Evolutionary conservation across 2,329 filamentous ascomycete genomes (phyloP), one percentile per base, ranked within the genome.

Genomic region (Fusarium piperis): DNA sequence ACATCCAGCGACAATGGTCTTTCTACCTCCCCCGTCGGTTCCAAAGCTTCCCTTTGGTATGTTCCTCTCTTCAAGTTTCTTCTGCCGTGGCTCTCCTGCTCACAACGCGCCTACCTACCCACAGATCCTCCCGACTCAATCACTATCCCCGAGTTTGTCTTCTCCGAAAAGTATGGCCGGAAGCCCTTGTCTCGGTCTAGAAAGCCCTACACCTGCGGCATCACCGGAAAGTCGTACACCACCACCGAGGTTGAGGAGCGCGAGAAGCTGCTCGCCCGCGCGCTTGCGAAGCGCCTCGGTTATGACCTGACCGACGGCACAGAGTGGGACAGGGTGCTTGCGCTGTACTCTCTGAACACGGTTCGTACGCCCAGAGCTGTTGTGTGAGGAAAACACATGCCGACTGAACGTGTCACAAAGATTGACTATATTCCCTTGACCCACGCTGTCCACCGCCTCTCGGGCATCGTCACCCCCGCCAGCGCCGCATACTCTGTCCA

Each of bases 271-370:
- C 85, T 96, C 23, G 88, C 93, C 16, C 88, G 91, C 64, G 91
- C 88, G 23, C 82, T 97, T 35, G 87, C 88, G 41, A 90, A 92
- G 78, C 89, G 93, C 70, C 86, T 96, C 65, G 90, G 89, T 46
- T 94, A 93, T 87, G 80, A 86, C 51, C 89, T 92, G 9, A 91
- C 93, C 72, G 80, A 89, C 63, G 93, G 92, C 13, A 89, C 89
- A 0, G 92, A 95, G 78, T 96, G 92, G 91, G 93, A 96, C 76
- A 94, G 94, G 79, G 92, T 95, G 26, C 84, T 94, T 53, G 91
- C 86, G 6, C 84, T 95, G 30, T 97, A 93, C 82, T 91, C 91
- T n/a, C 81, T 94, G 65, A 97, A 97, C 78, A 94, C 93, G 32
- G 92, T 94, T 81, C 66, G 87, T 76, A 12, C 9, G 26, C 23